A percentile compares a stretch with the other conserved stretches of the same genome.
phyloP scores from a whole-genome alignment of 2,329 filamentous ascomycete genomes.

The Lojkania enalia region DNA sequence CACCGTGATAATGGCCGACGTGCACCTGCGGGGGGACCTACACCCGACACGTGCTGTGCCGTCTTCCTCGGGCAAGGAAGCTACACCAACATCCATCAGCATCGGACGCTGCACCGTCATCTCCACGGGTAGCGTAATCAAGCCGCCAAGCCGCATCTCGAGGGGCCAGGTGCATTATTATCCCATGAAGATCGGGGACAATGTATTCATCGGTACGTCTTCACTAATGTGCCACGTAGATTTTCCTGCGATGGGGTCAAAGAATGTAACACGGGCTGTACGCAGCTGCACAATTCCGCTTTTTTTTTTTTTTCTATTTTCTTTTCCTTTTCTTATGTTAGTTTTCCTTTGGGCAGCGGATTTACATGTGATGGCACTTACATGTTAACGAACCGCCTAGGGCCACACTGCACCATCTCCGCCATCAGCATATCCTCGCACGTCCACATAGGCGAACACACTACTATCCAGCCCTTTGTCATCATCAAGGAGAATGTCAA shows the following conservation, averaged over 20 bases:
- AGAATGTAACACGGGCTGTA: no score
- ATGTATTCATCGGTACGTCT: conserved; percentile 80
- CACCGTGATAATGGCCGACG: conserved; percentile 93
- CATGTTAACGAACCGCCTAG: no score
- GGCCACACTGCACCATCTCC: conserved; percentile 68
- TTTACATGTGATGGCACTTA: no score
- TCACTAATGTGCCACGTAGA: not conserved
- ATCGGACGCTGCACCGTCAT: conserved; percentile 94
- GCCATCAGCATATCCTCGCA: conserved; percentile 82
- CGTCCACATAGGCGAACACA: conserved; percentile 79
- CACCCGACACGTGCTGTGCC: conserved; percentile 44
- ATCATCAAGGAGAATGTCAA: conserved; percentile 94
- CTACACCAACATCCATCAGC: conserved; percentile 64
- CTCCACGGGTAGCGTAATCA: conserved; percentile 73
- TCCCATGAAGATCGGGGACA: conserved; percentile 89
- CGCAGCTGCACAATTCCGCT: not conserved
- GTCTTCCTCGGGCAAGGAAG: conserved; percentile 35
- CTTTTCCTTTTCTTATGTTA: not conserved
- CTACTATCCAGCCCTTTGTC: conserved; percentile 80
- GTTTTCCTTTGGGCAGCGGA: no score
- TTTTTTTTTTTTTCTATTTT: not conserved
- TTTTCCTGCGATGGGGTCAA: not conserved
- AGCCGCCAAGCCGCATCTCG: conserved; percentile 80
- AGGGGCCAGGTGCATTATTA: conserved; percentile 78
- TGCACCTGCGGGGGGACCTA: conserved; percentile 91